Evolutionary conservation across 495 filamentous ascomycete species (phyloP).

Genomic region (Penicillium egyptiacum): DNA sequence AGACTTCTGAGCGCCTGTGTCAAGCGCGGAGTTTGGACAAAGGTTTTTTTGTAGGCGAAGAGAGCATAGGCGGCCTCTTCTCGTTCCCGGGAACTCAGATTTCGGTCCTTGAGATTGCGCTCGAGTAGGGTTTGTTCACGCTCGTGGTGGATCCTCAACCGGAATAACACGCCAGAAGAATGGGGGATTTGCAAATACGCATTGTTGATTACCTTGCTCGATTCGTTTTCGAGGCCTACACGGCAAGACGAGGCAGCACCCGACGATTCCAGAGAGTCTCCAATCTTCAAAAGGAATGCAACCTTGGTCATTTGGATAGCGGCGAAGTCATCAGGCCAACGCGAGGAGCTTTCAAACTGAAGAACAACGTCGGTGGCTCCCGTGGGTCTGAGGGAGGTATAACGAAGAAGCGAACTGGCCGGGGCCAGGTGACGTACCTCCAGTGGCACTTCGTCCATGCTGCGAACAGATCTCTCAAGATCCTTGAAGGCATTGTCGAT

Average conservation of each 20-base stretch:
- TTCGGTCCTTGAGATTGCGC: slow-evolving; percentile 70
- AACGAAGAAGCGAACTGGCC: slow-evolving; percentile 69
- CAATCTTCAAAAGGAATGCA: slow-evolving; percentile 84
- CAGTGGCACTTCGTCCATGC: slow-evolving; percentile 76
- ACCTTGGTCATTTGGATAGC: slow-evolving; percentile 94
- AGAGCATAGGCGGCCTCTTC: slow-evolving; percentile 68
- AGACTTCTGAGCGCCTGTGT: slow-evolving; percentile 76
- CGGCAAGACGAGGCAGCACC: slow-evolving; percentile 50
- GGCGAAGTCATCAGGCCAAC: slow-evolving; percentile 88
- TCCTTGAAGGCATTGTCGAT: slow-evolving; percentile 63
- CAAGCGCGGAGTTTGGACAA: slow-evolving; percentile 71
- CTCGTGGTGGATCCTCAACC: slow-evolving; percentile 65
- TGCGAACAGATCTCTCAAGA: slow-evolving; percentile 71
- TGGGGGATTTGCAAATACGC: slow-evolving; percentile 83
- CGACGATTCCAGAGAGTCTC: slow-evolving; percentile 61
- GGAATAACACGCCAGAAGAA: slow-evolving; percentile 60
- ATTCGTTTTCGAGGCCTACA: slow-evolving; percentile 78
- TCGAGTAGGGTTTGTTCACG: slow-evolving; percentile 81
- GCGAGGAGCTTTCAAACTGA: slow-evolving; percentile 88
- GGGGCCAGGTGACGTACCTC: slow-evolving; percentile 74
- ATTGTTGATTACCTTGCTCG: slow-evolving; percentile 65
- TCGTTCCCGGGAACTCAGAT: slow-evolving; percentile 55
- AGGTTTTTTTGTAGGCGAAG: slow-evolving; percentile 66
- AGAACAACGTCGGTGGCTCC: slow-evolving; percentile 67
- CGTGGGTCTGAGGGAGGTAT: slow-evolving; percentile 57